Evolutionary conservation across 2,329 filamentous ascomycete species (phyloP).

Genomic region (Xylaria sp.): DNA sequence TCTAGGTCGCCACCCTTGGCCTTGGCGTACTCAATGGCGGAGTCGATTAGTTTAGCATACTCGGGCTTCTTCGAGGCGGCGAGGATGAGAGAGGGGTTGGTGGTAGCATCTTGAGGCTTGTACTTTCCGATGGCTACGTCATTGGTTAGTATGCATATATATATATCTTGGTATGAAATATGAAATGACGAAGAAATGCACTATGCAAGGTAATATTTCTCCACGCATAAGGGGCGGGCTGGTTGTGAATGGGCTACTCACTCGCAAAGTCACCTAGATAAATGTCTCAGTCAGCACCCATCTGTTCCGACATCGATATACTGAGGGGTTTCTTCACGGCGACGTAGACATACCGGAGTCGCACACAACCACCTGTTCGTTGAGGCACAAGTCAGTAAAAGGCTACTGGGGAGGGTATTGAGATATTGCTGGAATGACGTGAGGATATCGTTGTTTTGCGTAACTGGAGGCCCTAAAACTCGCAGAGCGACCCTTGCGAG

Average conservation of each 20-base stretch:
- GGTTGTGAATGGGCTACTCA: slow-evolving; percentile 59
- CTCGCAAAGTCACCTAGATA: slow-evolving; percentile 77
- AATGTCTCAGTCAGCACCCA: slow-evolving; percentile 48
- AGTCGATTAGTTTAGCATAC: slow-evolving; percentile 91
- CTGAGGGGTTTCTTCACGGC: slow-evolving; percentile 9
- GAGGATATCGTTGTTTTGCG: neutral
- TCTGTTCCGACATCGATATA: slow-evolving; percentile 16
- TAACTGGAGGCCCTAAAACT: neutral
- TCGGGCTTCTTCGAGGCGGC: slow-evolving; percentile 98
- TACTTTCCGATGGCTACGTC: slow-evolving; percentile 92
- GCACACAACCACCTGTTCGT: slow-evolving; percentile 84
- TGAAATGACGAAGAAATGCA: neutral
- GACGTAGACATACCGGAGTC: slow-evolving; percentile 83
- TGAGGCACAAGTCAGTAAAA: slow-evolving; percentile 36
- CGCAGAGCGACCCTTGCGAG: slow-evolving; percentile 19
- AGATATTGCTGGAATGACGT: slow-evolving; percentile 35
- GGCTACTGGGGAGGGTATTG: neutral
- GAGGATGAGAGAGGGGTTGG: slow-evolving; percentile 98
- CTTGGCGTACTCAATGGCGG: slow-evolving; percentile 88
- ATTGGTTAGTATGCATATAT: slow-evolving; percentile 31
- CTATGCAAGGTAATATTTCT: neutral
- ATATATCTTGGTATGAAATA: neutral
- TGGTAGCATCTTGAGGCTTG: slow-evolving; percentile 99
- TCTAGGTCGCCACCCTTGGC: slow-evolving; percentile 73
- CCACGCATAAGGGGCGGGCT: neutral